Evolutionary conservation across 2,329 filamentous ascomycete genomes (phyloP).

Genomic region (Neonectria coccinea): DNA sequence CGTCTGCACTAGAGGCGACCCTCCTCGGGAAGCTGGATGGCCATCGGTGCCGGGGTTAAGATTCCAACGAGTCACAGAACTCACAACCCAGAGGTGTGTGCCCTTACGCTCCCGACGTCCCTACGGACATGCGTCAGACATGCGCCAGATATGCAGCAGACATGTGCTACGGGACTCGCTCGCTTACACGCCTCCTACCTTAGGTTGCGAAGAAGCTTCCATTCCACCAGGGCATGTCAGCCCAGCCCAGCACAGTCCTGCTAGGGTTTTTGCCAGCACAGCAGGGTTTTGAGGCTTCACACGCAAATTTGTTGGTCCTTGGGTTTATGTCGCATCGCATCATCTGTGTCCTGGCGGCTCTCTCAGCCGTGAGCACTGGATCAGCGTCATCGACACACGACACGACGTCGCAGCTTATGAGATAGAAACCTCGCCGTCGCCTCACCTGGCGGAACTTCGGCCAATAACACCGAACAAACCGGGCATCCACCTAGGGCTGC

Average conservation of each 20-base stretch:
- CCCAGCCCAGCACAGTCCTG: background rate
- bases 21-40: slow-evolving; percentile 40
- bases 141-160: slow-evolving; percentile 7
- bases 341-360: slow-evolving; percentile 20
- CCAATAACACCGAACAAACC: slow-evolving; percentile 26
- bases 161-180: slow-evolving; percentile 16
- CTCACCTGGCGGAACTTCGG: slow-evolving; percentile 33
- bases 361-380: slow-evolving; percentile 14
- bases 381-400: slow-evolving; percentile 28
- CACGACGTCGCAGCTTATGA: slow-evolving; percentile 27
- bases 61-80: slow-evolving; percentile 28
- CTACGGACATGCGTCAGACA: slow-evolving; percentile 15
- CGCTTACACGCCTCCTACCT: slow-evolving; percentile 19
- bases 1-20: slow-evolving; percentile 25
- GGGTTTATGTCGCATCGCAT: slow-evolving; percentile 5
- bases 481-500: slow-evolving; percentile 31
- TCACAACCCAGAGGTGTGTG: slow-evolving; percentile 5
- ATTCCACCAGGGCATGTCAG: slow-evolving; percentile 7
- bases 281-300: slow-evolving; percentile 22
- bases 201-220: slow-evolving; percentile 21
- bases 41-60: slow-evolving; percentile 19
- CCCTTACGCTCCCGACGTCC: background rate
- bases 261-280: slow-evolving; percentile 12
- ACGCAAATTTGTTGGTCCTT: slow-evolving; percentile 12
- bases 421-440: slow-evolving; percentile 25